Evolutionary conservation across 164 flowering plant species (phyloP), one percentile per base, ranked within the genome.

Genomic region (Nymphaea colorata): DNA sequence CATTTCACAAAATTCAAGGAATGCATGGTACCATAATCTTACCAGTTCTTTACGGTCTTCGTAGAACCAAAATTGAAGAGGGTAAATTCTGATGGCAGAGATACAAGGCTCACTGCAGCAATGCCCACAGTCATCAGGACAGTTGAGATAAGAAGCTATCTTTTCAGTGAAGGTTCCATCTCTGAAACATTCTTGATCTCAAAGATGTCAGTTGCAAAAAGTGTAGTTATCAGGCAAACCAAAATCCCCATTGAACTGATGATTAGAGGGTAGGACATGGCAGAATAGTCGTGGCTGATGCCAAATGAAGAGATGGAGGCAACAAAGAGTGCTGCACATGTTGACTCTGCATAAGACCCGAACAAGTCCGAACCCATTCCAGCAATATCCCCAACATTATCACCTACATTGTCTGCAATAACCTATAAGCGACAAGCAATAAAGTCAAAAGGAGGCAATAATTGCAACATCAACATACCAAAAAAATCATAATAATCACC

Each of bases 321-420:
- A 71, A 87, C 87, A 74, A 87, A 84, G 59, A 87, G 86, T 17
- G 91, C 91, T 53, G 91, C 91, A 74, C 91, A 87, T 0, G 91
- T 82, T 65, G 91, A 75, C 57, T 86, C 91, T 25, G 88, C 91
- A 75, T 85, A 87, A 36, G 89, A 87, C 43, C 89, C 89, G 69
- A 87, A 87, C 47, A 87, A 86, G 76, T 87, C 92, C 65, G 92
- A 87, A 41, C 92, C 92, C 92, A 87, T 87, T 14, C 92, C 92
- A 66, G 92, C 89, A 76, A 85, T 87, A 69, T 87, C 92, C 36
- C 92, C 92, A 59, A 87, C 89, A 77, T 87, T 87, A 63, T 87
- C 92, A 72, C 92, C 92, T 64, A 87, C 92, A 76, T 87, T 87
- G 67, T 87, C 92, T 12, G 92, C 92, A 73, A 87, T 87, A 59